A percentile compares a stretch with the other conserved stretches of the same genome.
Evolutionary conservation across 164 flowering plant species (phyloP).

Genomic region (Nelumbo lutea): DNA sequence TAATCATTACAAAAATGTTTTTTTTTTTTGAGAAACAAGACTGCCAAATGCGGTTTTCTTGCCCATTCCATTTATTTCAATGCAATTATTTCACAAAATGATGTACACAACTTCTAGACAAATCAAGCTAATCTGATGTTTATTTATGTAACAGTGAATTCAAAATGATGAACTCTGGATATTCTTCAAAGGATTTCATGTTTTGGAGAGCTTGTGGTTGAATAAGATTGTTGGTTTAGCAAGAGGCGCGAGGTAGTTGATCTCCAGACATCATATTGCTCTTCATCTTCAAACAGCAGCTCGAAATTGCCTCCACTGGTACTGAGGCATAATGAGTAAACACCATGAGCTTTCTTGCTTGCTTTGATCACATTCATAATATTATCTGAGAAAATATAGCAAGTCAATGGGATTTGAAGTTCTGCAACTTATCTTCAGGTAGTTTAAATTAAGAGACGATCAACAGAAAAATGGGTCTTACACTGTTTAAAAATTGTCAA

Average conservation of each 20-base stretch:
- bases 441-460: not conserved
- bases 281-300: slow-evolving; percentile 22
- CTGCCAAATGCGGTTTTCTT: no score
- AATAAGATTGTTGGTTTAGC: not conserved
- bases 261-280: slow-evolving; percentile 17
- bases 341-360: slow-evolving; percentile 4
- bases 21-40: no score
- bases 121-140: no score
- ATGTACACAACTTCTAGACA: not conserved
- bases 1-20: no score
- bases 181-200: not conserved
- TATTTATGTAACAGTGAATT: no score
- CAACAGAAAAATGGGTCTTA: slow-evolving; percentile 8
- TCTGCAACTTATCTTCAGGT: not conserved
- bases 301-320: slow-evolving; percentile 14
- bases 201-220: not conserved
- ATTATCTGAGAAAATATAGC: slow-evolving; percentile 11
- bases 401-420: not conserved
- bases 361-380: slow-evolving; percentile 9
- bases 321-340: slow-evolving; percentile 9
- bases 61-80: no score
- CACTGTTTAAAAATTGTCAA: slow-evolving; percentile 23
- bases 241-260: slow-evolving; percentile 18
- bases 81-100: not conserved
- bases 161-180: no score